These are phyloP conservation scores for Lentinula sp. DNA, from an alignment of 768 basidiomycete species.

Conservation along the genomic window DNA sequence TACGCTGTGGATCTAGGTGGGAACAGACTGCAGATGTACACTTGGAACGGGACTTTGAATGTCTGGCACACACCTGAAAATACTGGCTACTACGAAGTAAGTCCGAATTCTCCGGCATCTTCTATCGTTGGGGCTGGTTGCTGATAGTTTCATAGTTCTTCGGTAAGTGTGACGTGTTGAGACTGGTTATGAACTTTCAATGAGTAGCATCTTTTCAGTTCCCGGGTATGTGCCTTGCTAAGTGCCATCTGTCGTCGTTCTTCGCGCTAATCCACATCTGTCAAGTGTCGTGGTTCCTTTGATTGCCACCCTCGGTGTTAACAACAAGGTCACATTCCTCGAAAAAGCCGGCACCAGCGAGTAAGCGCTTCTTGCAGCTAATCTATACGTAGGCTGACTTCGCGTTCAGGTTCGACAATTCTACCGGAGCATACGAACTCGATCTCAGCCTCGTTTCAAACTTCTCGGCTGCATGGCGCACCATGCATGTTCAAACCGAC, in stretches of 20 bases:
- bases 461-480: constrained; percentile 58
- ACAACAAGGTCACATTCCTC: constrained; percentile 76
- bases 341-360: constrained; percentile 67
- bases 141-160: constrained; percentile 2
- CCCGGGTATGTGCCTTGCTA: constrained; percentile 32
- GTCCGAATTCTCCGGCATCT: constrained; percentile 12
- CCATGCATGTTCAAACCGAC: constrained; percentile 71
- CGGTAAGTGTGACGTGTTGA: not conserved
- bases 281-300: constrained; percentile 63
- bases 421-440: constrained; percentile 76
- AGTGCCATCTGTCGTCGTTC: not conserved
- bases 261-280: not conserved
- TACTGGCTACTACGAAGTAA: constrained; percentile 66
- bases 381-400: too few relatives aligned
- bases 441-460: constrained; percentile 51
- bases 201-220: constrained; percentile 23
- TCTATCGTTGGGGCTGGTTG: not conserved
- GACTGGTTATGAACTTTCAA: constrained; percentile 9
- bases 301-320: constrained; percentile 70
- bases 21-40: constrained; percentile 46
- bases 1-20: constrained; percentile 12
- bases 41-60: constrained; percentile 46
- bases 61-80: constrained; percentile 61
- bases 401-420: constrained; percentile 40
- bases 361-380: constrained; percentile 19